Conservation (phyloP, 2,329 filamentous ascomycete genomes). For the Ustulina deusta region DNA sequence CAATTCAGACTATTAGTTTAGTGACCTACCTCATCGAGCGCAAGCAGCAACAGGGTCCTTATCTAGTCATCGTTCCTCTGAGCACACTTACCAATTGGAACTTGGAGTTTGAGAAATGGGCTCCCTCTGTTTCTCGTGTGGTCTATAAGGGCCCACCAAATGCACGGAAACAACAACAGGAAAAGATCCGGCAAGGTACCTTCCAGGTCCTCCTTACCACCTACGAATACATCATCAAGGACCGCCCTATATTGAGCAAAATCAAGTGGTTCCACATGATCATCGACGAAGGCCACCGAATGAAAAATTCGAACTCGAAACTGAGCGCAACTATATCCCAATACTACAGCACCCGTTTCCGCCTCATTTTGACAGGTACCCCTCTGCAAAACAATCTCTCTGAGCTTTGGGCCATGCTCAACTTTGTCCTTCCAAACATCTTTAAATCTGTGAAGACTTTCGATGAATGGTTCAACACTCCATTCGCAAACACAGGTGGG, state of each 20-base stretch:
- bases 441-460: constrained; percentile 99
- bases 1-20: constrained; percentile 97
- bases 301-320: constrained; percentile 99
- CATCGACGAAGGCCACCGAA: constrained; percentile 98
- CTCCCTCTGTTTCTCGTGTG: constrained; percentile 84
- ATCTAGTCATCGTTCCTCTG: constrained; percentile 94
- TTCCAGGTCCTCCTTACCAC: constrained; percentile 98
- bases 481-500: constrained; percentile 96
- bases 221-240: constrained; percentile 99
- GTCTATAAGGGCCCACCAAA: constrained; percentile 98
- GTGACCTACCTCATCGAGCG: constrained; percentile 97
- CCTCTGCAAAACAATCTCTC: constrained; percentile 96
- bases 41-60: constrained; percentile 92
- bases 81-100: constrained; percentile 99
- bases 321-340: constrained; percentile 93
- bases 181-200: constrained; percentile 91
- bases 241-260: constrained; percentile 93
- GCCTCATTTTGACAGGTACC: constrained; percentile 96
- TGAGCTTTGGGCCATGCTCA: constrained; percentile 97
- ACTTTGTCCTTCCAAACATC: constrained; percentile 97
- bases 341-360: constrained; percentile 95
- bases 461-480: constrained; percentile 99
- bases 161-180: constrained; percentile 87
- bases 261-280: constrained; percentile 99
- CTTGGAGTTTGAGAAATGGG: constrained; percentile 98